A percentile compares a stretch with the other conserved stretches of the same genome.
Conservation (phyloP, 192 early-diverging fungal genomes). For the Lunasporangiospora selenospora region DNA sequence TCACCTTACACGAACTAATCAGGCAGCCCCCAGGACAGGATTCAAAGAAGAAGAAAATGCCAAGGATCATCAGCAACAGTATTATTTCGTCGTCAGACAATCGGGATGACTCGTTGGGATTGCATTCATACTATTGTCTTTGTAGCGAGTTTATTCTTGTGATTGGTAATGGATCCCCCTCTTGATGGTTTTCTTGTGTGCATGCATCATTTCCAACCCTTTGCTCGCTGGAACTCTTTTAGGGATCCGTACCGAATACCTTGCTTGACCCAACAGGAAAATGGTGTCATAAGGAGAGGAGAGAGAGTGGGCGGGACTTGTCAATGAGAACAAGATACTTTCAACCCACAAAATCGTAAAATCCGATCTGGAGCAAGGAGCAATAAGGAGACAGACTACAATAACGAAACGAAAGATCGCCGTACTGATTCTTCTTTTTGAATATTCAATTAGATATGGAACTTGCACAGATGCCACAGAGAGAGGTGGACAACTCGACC, state of each 20-base stretch:
- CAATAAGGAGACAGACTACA: no score
- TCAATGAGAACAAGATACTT: no score
- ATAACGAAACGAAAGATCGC: no score
- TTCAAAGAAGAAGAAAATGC: conserved; percentile 49
- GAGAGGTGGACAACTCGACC: conserved; percentile 56
- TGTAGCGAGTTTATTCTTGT: conserved; percentile 69
- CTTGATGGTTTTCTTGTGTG: background rate
- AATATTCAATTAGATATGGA: conserved; percentile 44
- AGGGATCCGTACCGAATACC: no score
- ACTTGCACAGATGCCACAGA: conserved; percentile 54
- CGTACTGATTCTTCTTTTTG: background rate
- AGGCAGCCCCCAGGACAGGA: no score
- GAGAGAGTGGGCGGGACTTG: no score
- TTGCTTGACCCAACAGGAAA: no score
- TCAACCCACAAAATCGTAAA: no score
- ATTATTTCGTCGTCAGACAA: conserved; percentile 64
- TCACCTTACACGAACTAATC: no score
- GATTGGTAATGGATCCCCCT: conserved; percentile 45
- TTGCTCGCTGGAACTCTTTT: no score
- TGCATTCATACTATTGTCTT: conserved; percentile 66
- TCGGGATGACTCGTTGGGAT: conserved; percentile 46
- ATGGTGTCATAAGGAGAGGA: no score
- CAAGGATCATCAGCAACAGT: conserved; percentile 65
- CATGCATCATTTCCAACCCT: conserved; percentile 7
- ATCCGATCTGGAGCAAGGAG: no score